phyloP scores from a whole-genome alignment of 75 land plant genomes.

The Picea sitchensis region DNA sequence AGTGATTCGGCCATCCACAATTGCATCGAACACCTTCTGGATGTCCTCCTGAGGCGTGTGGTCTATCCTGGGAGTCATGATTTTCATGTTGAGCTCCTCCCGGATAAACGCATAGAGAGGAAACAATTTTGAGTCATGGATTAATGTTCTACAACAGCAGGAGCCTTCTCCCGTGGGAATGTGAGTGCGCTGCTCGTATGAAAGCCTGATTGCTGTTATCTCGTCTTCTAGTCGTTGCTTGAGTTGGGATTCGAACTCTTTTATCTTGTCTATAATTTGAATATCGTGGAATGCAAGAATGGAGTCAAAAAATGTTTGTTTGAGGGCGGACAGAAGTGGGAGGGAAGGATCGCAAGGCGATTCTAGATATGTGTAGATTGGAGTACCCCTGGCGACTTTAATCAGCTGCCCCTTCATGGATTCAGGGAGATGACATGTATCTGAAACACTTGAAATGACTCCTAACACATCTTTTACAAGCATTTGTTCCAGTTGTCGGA shows the following conservation, averaged over 20 bases:
- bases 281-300: too few relatives aligned
- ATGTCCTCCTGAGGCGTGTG: constrained; percentile 48
- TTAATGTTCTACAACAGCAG: constrained; percentile 12
- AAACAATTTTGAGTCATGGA: constrained; percentile 34
- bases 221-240: constrained; percentile 46
- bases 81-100: constrained; percentile 26
- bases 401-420: constrained; percentile 51
- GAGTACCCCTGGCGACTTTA: constrained; percentile 29
- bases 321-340: constrained; percentile 30
- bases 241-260: constrained; percentile 20
- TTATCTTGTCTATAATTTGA: too few relatives aligned
- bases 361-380: constrained; percentile 40
- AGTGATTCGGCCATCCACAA: constrained; percentile 25
- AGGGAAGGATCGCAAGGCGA: constrained; percentile 41
- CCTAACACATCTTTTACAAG: too few relatives aligned
- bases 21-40: constrained; percentile 40
- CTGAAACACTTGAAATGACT: not conserved
- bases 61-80: constrained; percentile 30
- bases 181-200: constrained; percentile 8
- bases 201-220: constrained; percentile 21
- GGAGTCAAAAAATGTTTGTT: constrained; percentile 1
- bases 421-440: constrained; percentile 24
- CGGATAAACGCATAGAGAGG: constrained; percentile 48
- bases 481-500: constrained; percentile 54
- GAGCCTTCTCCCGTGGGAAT: constrained; percentile 18